Base-by-base conservation (phyloP, 345 rosid species). In the Anastatica hierochuntica region DNA sequence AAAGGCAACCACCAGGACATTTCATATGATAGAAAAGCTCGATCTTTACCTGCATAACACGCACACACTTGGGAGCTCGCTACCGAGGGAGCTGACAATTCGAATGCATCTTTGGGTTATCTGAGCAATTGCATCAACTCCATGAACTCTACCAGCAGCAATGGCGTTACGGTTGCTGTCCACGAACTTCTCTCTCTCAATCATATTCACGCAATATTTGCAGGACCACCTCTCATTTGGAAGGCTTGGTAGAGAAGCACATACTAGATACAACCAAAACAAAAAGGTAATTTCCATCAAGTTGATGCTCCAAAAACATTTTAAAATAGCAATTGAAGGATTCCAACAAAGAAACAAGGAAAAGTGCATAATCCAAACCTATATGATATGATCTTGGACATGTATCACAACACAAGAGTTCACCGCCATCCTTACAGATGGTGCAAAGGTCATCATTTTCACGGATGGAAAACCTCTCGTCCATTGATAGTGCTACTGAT, bases 341-440 rank as follows among this genome's bases (percentile, higher is more conserved):
- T 37, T 31, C 31, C 6, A 49, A 49, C 9, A 33, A 62, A 57
- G 20, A 57, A 50, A 40, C n/a, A 10, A 41, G 36, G 35, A 50
- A 56, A 49, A 10, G 7, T 2, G 39, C 46, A 43, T 18, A 15
- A 17, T n/a, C 0, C 21, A 69, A 46, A 92, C 98, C 94, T 83
- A 33, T 71, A 70, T 92, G 98, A 68, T 71, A 92, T 52, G 97
- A 81, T 79, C 98, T 78, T 39, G 98, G 98, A 69, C 98, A 92
- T 49, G 81, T 77, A 73, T 92, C 95, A 67, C 98, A 92, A 65
- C 96, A 88, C 64, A 92, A 50, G 53, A 92, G 90, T 51, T 77
- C 71, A 18, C 96, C 98, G 36, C 94, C 96, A 69, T 83, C 96
- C 65, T 60, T 56, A 69, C 96, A 92, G 44, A 92, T 65, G 64